These are phyloP conservation scores for Basidiobolus meristosporus DNA, from an alignment of 371 early-diverging fungal genomes.

Conservation along the genomic window DNA sequence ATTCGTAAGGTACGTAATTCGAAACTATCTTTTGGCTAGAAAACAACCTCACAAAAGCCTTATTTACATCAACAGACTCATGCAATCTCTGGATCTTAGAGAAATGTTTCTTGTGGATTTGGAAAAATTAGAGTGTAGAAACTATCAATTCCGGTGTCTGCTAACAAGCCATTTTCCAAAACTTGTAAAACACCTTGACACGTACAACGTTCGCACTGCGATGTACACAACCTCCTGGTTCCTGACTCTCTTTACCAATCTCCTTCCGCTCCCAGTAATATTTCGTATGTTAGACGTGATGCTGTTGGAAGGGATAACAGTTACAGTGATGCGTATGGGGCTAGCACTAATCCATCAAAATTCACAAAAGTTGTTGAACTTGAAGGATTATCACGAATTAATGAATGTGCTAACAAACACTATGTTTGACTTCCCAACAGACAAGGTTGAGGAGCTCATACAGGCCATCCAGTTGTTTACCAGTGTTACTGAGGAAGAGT, in stretches of 20 bases:
- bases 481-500: no score
- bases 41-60: no score
- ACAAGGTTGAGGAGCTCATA: no score
- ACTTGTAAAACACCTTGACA: constrained; percentile 52
- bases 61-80: constrained; percentile 18
- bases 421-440: no score
- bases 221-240: constrained; percentile 93
- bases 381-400: background rate
- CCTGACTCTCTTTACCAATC: constrained; percentile 87
- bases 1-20: constrained; percentile 29
- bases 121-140: constrained; percentile 53
- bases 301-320: constrained; percentile 73
- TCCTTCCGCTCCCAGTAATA: constrained; percentile 76
- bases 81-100: constrained; percentile 67
- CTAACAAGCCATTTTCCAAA: constrained; percentile 64
- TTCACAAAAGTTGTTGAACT: constrained; percentile 42
- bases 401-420: background rate
- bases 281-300: constrained; percentile 80
- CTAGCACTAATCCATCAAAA: constrained; percentile 71
- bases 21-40: no score
- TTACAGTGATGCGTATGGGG: constrained; percentile 73
- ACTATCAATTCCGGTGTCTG: constrained; percentile 75
- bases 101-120: constrained; percentile 69
- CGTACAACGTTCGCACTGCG: constrained; percentile 59
- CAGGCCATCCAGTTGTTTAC: no score